Evolutionary conservation across 2,329 filamentous ascomycete species (phyloP), one percentile per base, ranked within the genome.

Genomic region (Dichotomopilus funicola): DNA sequence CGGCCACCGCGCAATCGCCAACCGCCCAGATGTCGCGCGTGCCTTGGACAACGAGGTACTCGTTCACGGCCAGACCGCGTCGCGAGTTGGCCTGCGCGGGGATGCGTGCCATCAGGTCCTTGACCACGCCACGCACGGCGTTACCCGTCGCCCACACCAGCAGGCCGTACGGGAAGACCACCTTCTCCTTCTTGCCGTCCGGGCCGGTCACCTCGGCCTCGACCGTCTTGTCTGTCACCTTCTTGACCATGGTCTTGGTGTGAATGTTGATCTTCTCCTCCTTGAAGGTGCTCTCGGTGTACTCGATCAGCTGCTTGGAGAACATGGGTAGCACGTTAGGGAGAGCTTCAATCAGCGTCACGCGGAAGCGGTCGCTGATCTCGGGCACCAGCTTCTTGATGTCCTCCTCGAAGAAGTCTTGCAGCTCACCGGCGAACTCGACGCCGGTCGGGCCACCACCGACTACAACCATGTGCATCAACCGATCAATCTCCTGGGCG

Each of bases 181-280:
- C 82, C 40, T 83, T 74, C 64, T 86, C 79, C 79, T 96, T 96
- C 75, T 83, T 82, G 70, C 94, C 94, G 65, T 95, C 89, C 13
- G 91, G 86, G 51, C 83, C 82, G 54, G 83, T 86, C 50, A 85
- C 83, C 72, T 96, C 89, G 62, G 92, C 94, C 77, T 97, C 90
- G 67, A 99, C 92, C 69, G 83, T 86, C 75, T 88, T 95, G 67
- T 94, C 87, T 36, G 90, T 95, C 58, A 99, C 94, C 60, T 88
- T 91, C 82, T 97, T 97, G 71, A 99, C 94, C 86, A 96, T 95
- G 63, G 94, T 97, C 83, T 97, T 97, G 66, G 94, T 95, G 74
- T 89, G 88, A 75, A 99, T 96, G 65, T 89, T 86, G 70, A 99
- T 99, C 70, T 91, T 91, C 75, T 99, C 94, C 78, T 99, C 94